Conservation (phyloP, 2,329 filamentous ascomycete species). For the Monosporascus sp. region DNA sequence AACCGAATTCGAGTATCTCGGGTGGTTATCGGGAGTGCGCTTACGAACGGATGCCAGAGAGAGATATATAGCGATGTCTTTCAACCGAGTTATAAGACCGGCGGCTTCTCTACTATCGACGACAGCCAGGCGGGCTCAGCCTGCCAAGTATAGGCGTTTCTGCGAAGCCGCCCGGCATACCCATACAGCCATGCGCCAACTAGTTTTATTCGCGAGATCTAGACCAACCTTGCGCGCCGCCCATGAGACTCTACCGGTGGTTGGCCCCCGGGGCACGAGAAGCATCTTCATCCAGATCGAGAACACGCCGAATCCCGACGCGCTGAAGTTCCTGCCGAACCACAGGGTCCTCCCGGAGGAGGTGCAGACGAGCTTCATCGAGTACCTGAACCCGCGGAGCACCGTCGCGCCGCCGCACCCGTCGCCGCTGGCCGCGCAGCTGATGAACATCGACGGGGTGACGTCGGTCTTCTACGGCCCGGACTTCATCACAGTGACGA, state of each 20-base stretch:
- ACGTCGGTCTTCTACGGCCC: conserved; percentile 88
- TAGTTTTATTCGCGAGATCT: conserved; percentile 16
- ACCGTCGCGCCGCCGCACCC: conserved; percentile 86
- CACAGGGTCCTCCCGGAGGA: conserved; percentile 73
- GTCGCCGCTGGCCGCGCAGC: conserved; percentile 81
- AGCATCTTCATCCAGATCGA: conserved; percentile 98
- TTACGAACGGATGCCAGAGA: background rate
- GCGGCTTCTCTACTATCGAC: conserved; percentile 19
- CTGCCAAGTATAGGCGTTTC: conserved; percentile 13
- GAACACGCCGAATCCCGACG: conserved; percentile 88
- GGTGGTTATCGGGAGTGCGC: too few relatives aligned
- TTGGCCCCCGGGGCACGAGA: conserved; percentile 41
- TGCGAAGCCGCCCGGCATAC: conserved; percentile 23
- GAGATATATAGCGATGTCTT: conserved; percentile 13
- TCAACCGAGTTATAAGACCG: conserved; percentile 20
- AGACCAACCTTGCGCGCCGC: conserved; percentile 17
- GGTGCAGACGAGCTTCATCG: conserved; percentile 72
- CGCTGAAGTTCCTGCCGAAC: conserved; percentile 93
- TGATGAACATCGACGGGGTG: conserved; percentile 94
- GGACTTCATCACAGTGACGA: conserved; percentile 96
- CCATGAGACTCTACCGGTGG: background rate
- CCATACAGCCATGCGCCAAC: conserved; percentile 20
- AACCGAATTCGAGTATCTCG: too few relatives aligned
- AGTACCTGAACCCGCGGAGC: conserved; percentile 84
- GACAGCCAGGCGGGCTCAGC: conserved; percentile 12